Evolutionary conservation across 306 rosid species (phyloP).

Genomic region (Corylus americana): DNA sequence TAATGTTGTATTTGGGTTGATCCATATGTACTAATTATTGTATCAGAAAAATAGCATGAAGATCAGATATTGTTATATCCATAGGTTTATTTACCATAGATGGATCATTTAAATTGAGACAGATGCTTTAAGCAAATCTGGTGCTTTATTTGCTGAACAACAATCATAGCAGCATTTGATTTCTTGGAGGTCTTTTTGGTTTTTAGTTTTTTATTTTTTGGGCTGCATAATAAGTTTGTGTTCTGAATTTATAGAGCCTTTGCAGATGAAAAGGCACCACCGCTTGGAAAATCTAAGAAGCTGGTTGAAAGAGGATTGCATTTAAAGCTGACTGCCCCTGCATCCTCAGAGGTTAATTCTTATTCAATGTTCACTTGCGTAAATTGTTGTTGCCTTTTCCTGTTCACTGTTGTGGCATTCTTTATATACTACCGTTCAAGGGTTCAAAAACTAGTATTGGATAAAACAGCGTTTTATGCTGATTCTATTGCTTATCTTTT

Average conservation of each 20-base stretch:
- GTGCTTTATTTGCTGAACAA: neutral
- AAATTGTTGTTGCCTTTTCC: neutral
- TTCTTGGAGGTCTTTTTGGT: neutral
- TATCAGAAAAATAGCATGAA: neutral
- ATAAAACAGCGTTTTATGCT: neutral
- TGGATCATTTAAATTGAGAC: constrained; percentile 1
- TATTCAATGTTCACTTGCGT: neutral
- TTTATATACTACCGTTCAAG: neutral
- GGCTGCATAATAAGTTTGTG: constrained; percentile 4
- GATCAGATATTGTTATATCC: neutral
- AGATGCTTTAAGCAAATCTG: neutral
- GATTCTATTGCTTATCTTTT: neutral
- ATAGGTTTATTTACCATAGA: neutral
- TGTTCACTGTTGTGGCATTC: neutral
- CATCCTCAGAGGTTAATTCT: constrained; percentile 51
- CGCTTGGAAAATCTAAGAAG: constrained; percentile 42
- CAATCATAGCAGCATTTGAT: neutral
- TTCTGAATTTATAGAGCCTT: constrained; percentile 24
- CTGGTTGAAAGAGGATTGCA: constrained; percentile 39
- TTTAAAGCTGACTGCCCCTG: constrained; percentile 40
- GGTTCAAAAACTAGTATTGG: constrained; percentile 15
- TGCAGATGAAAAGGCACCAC: constrained; percentile 49
- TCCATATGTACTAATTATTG: neutral
- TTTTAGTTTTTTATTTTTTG: neutral
- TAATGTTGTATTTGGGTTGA: neutral